Evolutionary conservation across 176 grass and related monocot species (phyloP).

Genomic region (Guadua angustifolia): DNA sequence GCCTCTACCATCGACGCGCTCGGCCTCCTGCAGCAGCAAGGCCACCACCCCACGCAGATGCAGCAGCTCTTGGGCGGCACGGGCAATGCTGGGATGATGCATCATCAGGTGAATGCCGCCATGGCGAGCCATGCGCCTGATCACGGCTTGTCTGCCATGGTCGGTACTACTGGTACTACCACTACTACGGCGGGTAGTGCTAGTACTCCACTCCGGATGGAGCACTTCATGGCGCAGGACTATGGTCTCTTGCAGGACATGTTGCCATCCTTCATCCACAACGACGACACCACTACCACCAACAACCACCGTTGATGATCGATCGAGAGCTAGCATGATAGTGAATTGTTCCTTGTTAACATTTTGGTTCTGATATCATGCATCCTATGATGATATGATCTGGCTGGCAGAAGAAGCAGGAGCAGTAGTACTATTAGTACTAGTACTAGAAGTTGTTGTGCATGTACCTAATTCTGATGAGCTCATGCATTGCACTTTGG

Average conservation of each 20-base stretch:
- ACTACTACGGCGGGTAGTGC: neutral
- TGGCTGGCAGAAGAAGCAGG: conserved; percentile 2
- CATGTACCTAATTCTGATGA: conserved; percentile 52
- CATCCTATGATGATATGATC: conserved; percentile 22
- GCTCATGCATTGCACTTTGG: conserved; percentile 36
- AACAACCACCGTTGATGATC: conserved; percentile 17
- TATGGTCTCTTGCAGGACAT: conserved; percentile 94
- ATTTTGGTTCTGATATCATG: conserved; percentile 14
- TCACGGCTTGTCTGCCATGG: conserved; percentile 1
- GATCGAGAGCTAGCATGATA: conserved; percentile 22
- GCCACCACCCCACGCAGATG: conserved; percentile 34
- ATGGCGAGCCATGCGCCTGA: conserved; percentile 4
- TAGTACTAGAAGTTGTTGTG: conserved; percentile 36
- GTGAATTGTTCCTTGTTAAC: conserved; percentile 29
- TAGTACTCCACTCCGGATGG: conserved; percentile 42
- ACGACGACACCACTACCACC: neutral
- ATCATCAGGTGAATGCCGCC: conserved; percentile 29
- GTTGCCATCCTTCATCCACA: conserved; percentile 59
- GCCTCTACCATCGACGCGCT: conserved; percentile 32
- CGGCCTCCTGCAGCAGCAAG: conserved; percentile 30
- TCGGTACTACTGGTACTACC: neutral
- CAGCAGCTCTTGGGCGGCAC: neutral
- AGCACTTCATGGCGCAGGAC: conserved; percentile 69
- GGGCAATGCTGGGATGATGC: neutral
- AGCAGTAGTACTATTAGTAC: neutral